These are phyloP conservation scores for Phyllachora maydis DNA, from an alignment of 2,329 filamentous ascomycete genomes.

Conservation along the genomic window DNA sequence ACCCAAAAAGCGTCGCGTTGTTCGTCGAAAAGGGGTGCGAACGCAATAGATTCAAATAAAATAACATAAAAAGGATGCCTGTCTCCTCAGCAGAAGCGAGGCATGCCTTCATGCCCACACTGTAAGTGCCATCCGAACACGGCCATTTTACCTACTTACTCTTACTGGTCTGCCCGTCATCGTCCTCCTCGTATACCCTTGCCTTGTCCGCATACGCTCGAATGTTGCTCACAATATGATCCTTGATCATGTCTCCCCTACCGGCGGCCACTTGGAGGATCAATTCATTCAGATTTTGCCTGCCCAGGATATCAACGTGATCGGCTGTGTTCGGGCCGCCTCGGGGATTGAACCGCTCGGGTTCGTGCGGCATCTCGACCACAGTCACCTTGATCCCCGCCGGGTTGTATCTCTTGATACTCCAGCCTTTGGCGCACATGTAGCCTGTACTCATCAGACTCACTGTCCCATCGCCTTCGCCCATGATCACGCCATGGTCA, in stretches of 20 bases:
- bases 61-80: no score
- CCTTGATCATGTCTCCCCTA: slow-evolving; percentile 56
- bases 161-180: no score
- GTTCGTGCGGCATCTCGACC: slow-evolving; percentile 93
- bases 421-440: slow-evolving; percentile 94
- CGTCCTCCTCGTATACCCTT: slow-evolving; percentile 50
- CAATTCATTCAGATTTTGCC: slow-evolving; percentile 76
- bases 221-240: slow-evolving; percentile 67
- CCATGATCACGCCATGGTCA: slow-evolving; percentile 86
- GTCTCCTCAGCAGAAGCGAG: no score
- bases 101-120: no score
- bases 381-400: slow-evolving; percentile 62
- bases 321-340: slow-evolving; percentile 56
- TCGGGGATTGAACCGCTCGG: slow-evolving; percentile 74
- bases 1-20: no score
- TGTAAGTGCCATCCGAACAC: no score
- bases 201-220: slow-evolving; percentile 64
- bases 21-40: no score
- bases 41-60: no score
- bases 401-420: slow-evolving; percentile 83
- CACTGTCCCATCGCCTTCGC: slow-evolving; percentile 90
- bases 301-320: slow-evolving; percentile 87
- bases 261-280: slow-evolving; percentile 75
- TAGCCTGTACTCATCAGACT: slow-evolving; percentile 83
- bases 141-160: no score